A percentile compares a stretch with the other conserved stretches of the same genome.
Evolutionary conservation across 257 asterid species (phyloP).

Genomic region (Nicotiana tabacum): DNA sequence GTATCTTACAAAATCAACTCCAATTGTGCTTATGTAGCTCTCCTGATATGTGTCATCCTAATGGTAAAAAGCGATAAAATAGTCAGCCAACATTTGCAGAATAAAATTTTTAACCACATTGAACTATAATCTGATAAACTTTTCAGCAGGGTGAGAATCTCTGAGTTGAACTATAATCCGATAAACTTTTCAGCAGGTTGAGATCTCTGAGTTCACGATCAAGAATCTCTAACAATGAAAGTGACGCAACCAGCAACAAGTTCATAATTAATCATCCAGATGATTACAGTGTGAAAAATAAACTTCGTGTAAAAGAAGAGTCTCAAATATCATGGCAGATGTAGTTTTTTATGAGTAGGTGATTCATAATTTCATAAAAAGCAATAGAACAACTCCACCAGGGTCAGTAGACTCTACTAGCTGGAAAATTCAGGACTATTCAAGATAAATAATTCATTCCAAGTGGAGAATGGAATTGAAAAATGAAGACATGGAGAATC

Average conservation of each 20-base stretch:
- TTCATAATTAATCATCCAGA: not conserved
- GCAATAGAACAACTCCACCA: not conserved
- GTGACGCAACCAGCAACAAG: not conserved
- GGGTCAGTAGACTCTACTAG: not conserved
- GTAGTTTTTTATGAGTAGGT: not conserved
- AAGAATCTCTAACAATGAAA: not conserved
- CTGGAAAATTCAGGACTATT: not conserved
- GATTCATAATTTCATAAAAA: not conserved
- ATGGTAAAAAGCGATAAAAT: not conserved
- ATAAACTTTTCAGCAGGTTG: no score
- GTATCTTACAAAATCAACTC: conserved; percentile 54
- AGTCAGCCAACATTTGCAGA: not conserved
- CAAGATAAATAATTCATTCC: not conserved
- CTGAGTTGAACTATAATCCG: not conserved
- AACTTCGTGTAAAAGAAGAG: not conserved
- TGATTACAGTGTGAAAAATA: not conserved
- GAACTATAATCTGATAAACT: not conserved
- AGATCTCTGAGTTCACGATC: not conserved
- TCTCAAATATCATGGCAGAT: not conserved
- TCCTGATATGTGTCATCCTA: conserved; percentile 62
- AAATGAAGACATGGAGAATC: not conserved
- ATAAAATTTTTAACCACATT: not conserved
- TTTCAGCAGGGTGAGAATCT: conserved; percentile 1
- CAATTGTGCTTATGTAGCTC: conserved; percentile 63
- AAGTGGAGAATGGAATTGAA: not conserved